These are phyloP conservation scores for Nymphaea thermarum DNA, from an alignment of 164 flowering plant genomes.

Conservation along the genomic window DNA sequence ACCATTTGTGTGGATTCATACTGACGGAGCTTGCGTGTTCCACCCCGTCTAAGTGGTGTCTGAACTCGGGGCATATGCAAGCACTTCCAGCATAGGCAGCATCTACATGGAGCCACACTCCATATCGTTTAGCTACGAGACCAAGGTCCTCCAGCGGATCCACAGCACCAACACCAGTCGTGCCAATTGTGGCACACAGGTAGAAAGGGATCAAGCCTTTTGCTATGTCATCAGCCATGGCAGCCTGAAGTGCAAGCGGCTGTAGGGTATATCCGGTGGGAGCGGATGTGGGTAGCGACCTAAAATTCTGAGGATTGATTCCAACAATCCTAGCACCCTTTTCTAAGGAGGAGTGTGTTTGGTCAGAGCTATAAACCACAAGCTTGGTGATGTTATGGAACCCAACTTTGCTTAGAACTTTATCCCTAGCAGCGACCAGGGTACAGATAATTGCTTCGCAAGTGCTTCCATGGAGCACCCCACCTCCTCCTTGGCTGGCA, in stretches of 20 bases:
- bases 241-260: conserved; percentile 41
- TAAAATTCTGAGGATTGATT: conserved; percentile 57
- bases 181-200: conserved; percentile 81
- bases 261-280: conserved; percentile 57
- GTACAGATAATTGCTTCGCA: conserved; percentile 83
- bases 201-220: conserved; percentile 68
- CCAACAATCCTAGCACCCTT: conserved; percentile 95
- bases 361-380: conserved; percentile 80
- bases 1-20: conserved; percentile 97
- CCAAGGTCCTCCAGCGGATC: conserved; percentile 72
- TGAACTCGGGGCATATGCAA: conserved; percentile 85
- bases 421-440: conserved; percentile 79
- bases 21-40: conserved; percentile 86
- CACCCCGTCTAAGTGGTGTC: conserved; percentile 69
- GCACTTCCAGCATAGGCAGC: conserved; percentile 99
- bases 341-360: conserved; percentile 68
- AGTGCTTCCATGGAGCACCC: background rate
- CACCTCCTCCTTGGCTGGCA: background rate
- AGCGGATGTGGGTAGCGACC: conserved; percentile 51
- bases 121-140: conserved; percentile 42
- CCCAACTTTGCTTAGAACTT: conserved; percentile 43
- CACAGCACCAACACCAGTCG: conserved; percentile 86
- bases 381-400: conserved; percentile 52
- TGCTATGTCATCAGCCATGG: conserved; percentile 43
- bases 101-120: conserved; percentile 85